Percentiles rank a stretch among this genome's conserved stretches.
Conservation (phyloP, 2,329 filamentous ascomycete genomes). For the Ciborinia camelliae region DNA sequence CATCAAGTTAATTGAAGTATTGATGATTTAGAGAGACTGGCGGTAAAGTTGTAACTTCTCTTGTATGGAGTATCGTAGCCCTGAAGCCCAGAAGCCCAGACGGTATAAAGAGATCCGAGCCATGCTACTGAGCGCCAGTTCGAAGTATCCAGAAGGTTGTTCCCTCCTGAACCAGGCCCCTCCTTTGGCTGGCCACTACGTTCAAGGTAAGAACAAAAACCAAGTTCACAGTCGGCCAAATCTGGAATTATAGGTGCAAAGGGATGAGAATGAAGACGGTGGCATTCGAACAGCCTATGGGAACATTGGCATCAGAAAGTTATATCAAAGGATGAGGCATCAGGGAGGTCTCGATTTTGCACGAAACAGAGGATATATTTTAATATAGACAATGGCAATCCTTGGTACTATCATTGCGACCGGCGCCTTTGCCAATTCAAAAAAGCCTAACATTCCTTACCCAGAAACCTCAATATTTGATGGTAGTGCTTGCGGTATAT, state of each 20-base stretch:
- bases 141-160: neutral
- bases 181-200: no score
- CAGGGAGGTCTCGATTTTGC: conserved; percentile 45
- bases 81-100: neutral
- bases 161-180: neutral
- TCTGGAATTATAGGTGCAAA: conserved; percentile 5
- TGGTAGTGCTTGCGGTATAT: neutral
- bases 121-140: conserved; percentile 1
- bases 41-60: neutral
- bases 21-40: neutral
- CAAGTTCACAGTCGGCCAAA: neutral
- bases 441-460: neutral
- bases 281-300: neutral
- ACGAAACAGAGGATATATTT: conserved; percentile 45
- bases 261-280: neutral
- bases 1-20: neutral
- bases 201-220: conserved; percentile 2
- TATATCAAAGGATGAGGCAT: neutral
- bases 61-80: neutral
- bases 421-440: neutral
- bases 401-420: neutral
- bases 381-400: no score
- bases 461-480: neutral
- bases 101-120: neutral
- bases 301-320: neutral